A percentile compares a stretch with the other conserved stretches of the same genome.
These are phyloP conservation scores for Russula foetens DNA, from an alignment of 768 basidiomycete species.

Conservation along the genomic window DNA sequence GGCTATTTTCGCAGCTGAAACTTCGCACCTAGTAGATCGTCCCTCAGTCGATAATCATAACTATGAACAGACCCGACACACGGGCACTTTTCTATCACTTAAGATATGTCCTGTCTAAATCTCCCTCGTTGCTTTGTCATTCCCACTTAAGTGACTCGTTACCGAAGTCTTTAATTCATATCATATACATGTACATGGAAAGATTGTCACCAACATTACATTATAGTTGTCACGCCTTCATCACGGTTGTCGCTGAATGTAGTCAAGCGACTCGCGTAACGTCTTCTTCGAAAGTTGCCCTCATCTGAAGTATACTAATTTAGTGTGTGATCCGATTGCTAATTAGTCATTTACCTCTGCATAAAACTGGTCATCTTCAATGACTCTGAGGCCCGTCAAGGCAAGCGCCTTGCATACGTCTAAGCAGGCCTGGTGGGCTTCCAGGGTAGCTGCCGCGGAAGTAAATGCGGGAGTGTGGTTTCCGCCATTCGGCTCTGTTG, in stretches of 20 bases:
- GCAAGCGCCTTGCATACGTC: constrained; percentile 66
- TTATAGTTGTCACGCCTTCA: neutral
- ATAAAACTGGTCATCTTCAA: constrained; percentile 62
- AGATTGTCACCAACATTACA: neutral
- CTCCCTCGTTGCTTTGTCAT: constrained; percentile 2
- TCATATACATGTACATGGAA: neutral
- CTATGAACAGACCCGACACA: neutral
- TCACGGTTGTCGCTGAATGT: neutral
- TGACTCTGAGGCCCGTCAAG: constrained; percentile 54
- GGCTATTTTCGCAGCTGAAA: neutral
- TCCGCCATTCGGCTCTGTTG: constrained; percentile 60
- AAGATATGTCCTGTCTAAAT: neutral
- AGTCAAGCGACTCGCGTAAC: constrained; percentile 1
- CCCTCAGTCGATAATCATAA: neutral
- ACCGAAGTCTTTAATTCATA: neutral
- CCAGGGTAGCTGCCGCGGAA: constrained; percentile 48
- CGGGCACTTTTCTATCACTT: neutral
- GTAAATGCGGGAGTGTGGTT: constrained; percentile 71
- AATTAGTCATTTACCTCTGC: constrained; percentile 33
- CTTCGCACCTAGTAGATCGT: neutral
- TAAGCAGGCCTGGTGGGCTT: constrained; percentile 59
- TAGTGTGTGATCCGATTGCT: neutral
- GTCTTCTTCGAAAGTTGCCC: constrained; percentile 13
- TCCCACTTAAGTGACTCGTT: neutral
- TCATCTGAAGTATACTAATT: constrained; percentile 5